A percentile compares a stretch with the other conserved stretches of the same genome.
Conservation (phyloP, 2,329 filamentous ascomycete genomes). For the Xylaria sp. region DNA sequence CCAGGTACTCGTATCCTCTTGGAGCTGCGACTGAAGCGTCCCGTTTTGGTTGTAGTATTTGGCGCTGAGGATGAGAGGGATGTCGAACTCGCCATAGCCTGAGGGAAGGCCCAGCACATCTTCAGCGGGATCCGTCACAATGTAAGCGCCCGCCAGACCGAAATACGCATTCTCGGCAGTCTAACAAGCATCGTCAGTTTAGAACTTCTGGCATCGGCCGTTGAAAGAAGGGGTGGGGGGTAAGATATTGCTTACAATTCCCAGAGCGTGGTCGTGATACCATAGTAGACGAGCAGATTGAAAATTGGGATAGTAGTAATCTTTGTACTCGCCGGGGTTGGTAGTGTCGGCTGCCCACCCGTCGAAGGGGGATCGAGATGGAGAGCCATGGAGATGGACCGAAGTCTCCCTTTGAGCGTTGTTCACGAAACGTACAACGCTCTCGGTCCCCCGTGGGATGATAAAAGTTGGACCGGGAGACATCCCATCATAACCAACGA, state of each 20-base stretch:
- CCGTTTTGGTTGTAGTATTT: conserved; percentile 65
- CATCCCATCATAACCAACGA: conserved; percentile 65
- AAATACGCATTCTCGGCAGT: conserved; percentile 67
- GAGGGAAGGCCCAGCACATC: conserved; percentile 61
- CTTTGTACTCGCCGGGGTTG: conserved; percentile 65
- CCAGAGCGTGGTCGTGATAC: conserved; percentile 64
- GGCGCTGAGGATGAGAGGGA: conserved; percentile 61
- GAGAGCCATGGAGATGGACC: conserved; percentile 67
- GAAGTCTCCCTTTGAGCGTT: conserved; percentile 57
- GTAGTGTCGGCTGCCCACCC: conserved; percentile 67
- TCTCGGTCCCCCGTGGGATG: conserved; percentile 61
- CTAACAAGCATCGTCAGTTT: conserved; percentile 45
- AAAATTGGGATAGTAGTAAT: conserved; percentile 68
- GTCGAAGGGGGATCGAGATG: conserved; percentile 60
- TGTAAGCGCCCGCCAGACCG: conserved; percentile 67
- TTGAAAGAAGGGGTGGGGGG: neutral
- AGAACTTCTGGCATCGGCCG: conserved; percentile 2
- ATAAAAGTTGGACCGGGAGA: conserved; percentile 65
- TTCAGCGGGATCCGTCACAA: conserved; percentile 63
- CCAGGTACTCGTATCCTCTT: conserved; percentile 61
- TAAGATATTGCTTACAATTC: conserved; percentile 43
- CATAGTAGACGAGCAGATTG: conserved; percentile 65
- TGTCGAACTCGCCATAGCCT: conserved; percentile 62
- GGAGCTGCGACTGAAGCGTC: conserved; percentile 58
- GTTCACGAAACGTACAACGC: conserved; percentile 66